Evolutionary conservation across 768 basidiomycete genomes (phyloP).

Genomic region (Termitomyces titanicus): DNA sequence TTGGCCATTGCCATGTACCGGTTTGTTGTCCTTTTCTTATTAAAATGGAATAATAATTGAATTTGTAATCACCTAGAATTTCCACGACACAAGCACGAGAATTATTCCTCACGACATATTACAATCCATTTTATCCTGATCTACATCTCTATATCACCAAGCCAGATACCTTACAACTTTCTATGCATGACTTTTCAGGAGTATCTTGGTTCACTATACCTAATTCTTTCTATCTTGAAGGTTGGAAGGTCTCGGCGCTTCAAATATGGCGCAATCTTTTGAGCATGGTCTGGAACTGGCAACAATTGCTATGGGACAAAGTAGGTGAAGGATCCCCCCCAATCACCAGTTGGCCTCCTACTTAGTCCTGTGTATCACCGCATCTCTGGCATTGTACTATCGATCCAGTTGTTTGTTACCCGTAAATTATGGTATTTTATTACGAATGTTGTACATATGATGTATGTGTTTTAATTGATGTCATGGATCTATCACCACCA

Average conservation of each 20-base stretch:
- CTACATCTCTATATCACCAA: constrained; percentile 51
- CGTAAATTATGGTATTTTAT: not conserved
- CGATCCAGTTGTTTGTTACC: not conserved
- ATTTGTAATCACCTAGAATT: constrained; percentile 32
- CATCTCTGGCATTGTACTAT: not conserved
- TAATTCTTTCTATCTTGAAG: constrained; percentile 35
- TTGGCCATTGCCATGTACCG: constrained; percentile 53
- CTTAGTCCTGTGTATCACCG: constrained; percentile 16
- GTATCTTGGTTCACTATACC: constrained; percentile 29
- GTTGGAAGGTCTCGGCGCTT: constrained; percentile 32
- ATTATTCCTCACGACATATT: constrained; percentile 70
- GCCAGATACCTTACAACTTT: constrained; percentile 36
- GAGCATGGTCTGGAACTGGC: constrained; percentile 29
- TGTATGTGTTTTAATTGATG: not conserved
- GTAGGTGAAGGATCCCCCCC: constrained; percentile 31
- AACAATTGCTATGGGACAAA: constrained; percentile 39
- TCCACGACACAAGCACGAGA: constrained; percentile 44
- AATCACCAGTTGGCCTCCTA: constrained; percentile 35
- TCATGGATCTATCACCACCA: constrained; percentile 19
- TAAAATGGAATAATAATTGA: not conserved
- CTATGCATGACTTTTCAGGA: constrained; percentile 27
- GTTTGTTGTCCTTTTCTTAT: constrained; percentile 32
- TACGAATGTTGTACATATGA: constrained; percentile 1
- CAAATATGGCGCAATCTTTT: constrained; percentile 36
- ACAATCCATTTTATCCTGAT: constrained; percentile 75